These are phyloP conservation scores for Apiospora saccharicola DNA, from an alignment of 2,329 filamentous ascomycete genomes.

Conservation along the genomic window DNA sequence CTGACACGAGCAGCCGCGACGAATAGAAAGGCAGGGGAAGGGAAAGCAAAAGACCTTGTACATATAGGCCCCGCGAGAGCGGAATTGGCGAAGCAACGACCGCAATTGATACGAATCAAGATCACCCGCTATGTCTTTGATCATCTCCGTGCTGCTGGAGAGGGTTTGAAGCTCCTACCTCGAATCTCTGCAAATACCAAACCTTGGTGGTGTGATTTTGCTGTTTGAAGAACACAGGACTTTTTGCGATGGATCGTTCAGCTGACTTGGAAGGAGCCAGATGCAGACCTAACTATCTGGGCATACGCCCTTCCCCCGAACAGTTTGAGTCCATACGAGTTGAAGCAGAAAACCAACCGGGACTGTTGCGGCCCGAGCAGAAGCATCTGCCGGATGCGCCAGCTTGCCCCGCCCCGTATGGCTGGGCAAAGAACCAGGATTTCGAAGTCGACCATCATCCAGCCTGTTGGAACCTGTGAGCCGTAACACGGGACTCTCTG, in stretches of 20 bases:
- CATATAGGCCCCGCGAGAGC: constrained; percentile 16
- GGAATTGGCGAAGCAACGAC: constrained; percentile 7
- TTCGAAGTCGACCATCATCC: not conserved
- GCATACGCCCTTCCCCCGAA: not conserved
- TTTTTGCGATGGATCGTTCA: not conserved
- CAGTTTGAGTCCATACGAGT: not conserved
- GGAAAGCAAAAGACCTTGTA: not conserved
- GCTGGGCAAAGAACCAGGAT: not conserved
- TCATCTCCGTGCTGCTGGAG: not conserved
- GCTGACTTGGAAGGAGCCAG: not conserved
- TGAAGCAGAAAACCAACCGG: not conserved
- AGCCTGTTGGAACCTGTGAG: no score
- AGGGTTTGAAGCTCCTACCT: not conserved
- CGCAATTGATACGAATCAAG: constrained; percentile 18
- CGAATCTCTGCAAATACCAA: not conserved
- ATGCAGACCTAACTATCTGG: not conserved
- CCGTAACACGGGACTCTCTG: no score
- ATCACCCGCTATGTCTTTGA: not conserved
- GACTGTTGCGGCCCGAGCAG: not conserved
- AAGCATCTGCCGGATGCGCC: not conserved
- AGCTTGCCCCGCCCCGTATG: not conserved
- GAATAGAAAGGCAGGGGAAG: not conserved
- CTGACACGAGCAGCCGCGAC: not conserved
- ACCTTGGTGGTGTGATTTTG: not conserved
- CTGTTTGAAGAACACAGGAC: not conserved